phyloP scores from a whole-genome alignment of 176 grass and related monocot genomes.

The Zea mays region DNA sequence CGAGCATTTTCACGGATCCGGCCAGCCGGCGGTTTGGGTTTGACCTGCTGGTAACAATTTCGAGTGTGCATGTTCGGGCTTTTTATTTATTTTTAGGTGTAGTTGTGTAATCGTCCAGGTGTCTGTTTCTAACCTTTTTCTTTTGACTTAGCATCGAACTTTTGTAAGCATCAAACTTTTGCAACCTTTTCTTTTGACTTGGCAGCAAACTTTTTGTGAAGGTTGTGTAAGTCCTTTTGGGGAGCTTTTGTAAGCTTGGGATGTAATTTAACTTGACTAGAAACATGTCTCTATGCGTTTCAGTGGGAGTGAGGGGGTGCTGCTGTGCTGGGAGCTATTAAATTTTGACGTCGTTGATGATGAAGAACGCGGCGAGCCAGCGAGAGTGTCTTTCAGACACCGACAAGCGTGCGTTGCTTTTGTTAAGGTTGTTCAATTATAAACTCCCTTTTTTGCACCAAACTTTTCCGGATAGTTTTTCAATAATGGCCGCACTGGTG shows the following conservation, averaged over 20 bases:
- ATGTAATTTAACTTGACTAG: neutral
- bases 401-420: too few relatives aligned
- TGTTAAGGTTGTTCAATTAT: too few relatives aligned
- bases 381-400: too few relatives aligned
- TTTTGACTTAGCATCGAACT: too few relatives aligned
- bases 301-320: too few relatives aligned
- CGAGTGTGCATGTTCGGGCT: neutral
- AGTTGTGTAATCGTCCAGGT: neutral
- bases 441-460: too few relatives aligned
- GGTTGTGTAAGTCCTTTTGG: neutral
- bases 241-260: neutral
- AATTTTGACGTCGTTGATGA: too few relatives aligned
- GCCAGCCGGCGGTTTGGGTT: neutral
- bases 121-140: neutral
- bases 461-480: too few relatives aligned
- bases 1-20: constrained; percentile 17
- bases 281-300: too few relatives aligned
- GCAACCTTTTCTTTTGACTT: neutral
- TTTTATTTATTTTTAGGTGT: constrained; percentile 4
- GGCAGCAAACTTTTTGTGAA: neutral
- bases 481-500: too few relatives aligned
- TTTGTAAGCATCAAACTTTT: neutral
- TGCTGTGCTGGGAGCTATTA: too few relatives aligned
- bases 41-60: neutral
- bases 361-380: too few relatives aligned